Evolutionary conservation across 1,284 basidiomycete species (phyloP), one percentile per base, ranked within the genome.

Genomic region (Cutaneotrichosporon curvatum): DNA sequence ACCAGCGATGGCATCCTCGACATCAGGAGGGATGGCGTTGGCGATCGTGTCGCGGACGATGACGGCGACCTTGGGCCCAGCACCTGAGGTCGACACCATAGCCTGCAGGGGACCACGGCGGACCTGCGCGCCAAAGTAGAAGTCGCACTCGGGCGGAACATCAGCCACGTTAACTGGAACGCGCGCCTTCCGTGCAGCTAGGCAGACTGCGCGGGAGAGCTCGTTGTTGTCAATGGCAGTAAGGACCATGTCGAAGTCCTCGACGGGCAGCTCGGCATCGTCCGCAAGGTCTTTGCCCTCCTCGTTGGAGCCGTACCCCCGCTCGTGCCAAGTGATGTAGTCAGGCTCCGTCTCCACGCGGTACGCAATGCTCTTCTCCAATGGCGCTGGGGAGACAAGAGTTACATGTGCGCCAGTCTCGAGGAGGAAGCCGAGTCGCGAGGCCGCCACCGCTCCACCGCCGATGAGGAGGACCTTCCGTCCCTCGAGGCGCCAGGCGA

Each of bases 91-190:
- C 9, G 89, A 94, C 36, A 98, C 84, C 85, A 97, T 85, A 58
- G 96, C 82, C 73, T 96, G 91, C 32, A 98, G 73, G 0, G 92
- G 89, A 0, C 94, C 92, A 53, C 83, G 79, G 31, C 89, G 83
- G 50, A 97, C 83, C 65, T 92, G 85, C 1, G 88, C 86, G 37
- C 95, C 95, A 73, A 98, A 98, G 76, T 95, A 98, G 67, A 98
- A 98, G 73, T 98, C 94, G 76, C 94, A 98, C 48, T 81, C 79
- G 39, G 86, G 82, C 3, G 94, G 95, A 41, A 97, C 87, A 73
- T 98, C 94, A 25, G 95, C 94, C 48, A 92, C 90, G 71, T 98
- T 98, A 53, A 95, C 84, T 4, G 90, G 88, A 43, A 96, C 85
- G 43, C 76, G 79, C 37, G 73, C 76, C 23, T 76, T 74, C 42